Evolutionary conservation across 805 yeast species (phyloP).

Genomic region (Metschnikowia cerradonensis): DNA sequence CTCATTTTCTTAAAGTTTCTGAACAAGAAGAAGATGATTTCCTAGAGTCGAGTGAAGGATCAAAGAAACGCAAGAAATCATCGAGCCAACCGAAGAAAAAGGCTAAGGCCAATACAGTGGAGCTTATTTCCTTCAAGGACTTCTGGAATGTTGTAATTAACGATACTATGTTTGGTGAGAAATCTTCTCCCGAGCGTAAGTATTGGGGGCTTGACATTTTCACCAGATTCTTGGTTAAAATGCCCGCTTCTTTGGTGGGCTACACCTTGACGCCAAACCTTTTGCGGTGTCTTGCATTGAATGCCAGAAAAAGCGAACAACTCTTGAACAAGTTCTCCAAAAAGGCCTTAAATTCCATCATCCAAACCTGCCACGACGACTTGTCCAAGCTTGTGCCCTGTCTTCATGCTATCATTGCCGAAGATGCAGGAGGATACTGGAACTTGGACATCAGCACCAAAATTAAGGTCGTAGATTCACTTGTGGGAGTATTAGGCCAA

Average conservation of each 20-base stretch:
- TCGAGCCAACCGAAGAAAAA: conserved; percentile 19
- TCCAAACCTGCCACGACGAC: conserved; percentile 32
- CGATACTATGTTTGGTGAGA: conserved; percentile 70
- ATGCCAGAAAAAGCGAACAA: conserved; percentile 62
- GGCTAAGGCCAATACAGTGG: conserved; percentile 23
- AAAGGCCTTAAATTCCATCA: conserved; percentile 43
- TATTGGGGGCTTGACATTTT: conserved; percentile 81
- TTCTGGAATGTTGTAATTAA: conserved; percentile 82
- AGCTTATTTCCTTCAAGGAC: conserved; percentile 40
- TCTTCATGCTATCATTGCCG: conserved; percentile 24
- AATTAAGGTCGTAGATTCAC: conserved; percentile 54
- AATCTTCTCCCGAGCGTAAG: conserved; percentile 81
- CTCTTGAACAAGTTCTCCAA: conserved; percentile 64
- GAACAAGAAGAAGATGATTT: conserved; percentile 15
- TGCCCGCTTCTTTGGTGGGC: conserved; percentile 18
- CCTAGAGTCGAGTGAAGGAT: conserved; percentile 16
- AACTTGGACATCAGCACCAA: conserved; percentile 77
- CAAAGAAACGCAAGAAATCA: conserved; percentile 19
- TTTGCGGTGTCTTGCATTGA: conserved; percentile 70
- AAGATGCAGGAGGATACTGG: conserved; percentile 47
- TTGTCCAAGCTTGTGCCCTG: conserved; percentile 37
- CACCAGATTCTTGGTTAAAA: conserved; percentile 36
- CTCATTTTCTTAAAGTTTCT: conserved; percentile 29
- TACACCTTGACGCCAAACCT: conserved; percentile 59
- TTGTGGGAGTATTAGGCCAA: conserved; percentile 24